Evolutionary conservation across 2,329 filamentous ascomycete genomes (phyloP).

Genomic region (Arthroderma sp.): DNA sequence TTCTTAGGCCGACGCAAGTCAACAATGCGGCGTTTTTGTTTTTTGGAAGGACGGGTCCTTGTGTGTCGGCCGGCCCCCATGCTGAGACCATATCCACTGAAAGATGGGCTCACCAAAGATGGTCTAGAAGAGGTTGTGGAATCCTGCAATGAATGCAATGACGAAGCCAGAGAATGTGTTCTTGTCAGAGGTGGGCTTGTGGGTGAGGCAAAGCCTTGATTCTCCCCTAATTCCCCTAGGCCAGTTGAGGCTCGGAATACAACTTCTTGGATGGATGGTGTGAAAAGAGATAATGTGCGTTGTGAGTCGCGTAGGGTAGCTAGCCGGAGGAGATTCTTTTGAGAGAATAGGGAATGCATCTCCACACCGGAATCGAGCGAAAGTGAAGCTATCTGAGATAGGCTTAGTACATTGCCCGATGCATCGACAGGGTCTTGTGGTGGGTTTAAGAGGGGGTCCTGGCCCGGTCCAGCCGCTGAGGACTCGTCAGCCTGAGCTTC

Average conservation of each 20-base stretch:
- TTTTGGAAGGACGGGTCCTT: slow-evolving; percentile 34
- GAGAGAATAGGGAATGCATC: slow-evolving; percentile 80
- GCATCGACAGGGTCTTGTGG: slow-evolving; percentile 72
- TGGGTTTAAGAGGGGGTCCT: slow-evolving; percentile 71
- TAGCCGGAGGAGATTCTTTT: slow-evolving; percentile 79
- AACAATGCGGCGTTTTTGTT: slow-evolving; percentile 37
- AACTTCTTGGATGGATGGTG: slow-evolving; percentile 75
- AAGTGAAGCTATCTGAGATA: slow-evolving; percentile 60
- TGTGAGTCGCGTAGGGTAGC: slow-evolving; percentile 77
- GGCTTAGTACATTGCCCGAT: slow-evolving; percentile 62
- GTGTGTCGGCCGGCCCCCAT: slow-evolving; percentile 31
- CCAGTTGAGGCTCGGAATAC: slow-evolving; percentile 89
- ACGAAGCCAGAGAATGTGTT: slow-evolving; percentile 47
- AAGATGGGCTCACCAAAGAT: slow-evolving; percentile 21
- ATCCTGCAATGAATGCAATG: slow-evolving; percentile 62
- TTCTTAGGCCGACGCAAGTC: slow-evolving; percentile 31
- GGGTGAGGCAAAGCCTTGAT: slow-evolving; percentile 27
- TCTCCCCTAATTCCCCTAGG: slow-evolving; percentile 55
- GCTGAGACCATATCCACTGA: slow-evolving; percentile 28
- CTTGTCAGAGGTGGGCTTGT: slow-evolving; percentile 43
- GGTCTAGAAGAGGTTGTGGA: slow-evolving; percentile 53
- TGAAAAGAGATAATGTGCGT: slow-evolving; percentile 79
- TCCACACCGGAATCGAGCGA: slow-evolving; percentile 69
- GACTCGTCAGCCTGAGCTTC: slow-evolving; percentile 22
- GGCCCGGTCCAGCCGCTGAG: slow-evolving; percentile 44